These are phyloP conservation scores for Magnusiomyces fungicola DNA, from an alignment of 1,139 yeast genomes.

Conservation along the genomic window DNA sequence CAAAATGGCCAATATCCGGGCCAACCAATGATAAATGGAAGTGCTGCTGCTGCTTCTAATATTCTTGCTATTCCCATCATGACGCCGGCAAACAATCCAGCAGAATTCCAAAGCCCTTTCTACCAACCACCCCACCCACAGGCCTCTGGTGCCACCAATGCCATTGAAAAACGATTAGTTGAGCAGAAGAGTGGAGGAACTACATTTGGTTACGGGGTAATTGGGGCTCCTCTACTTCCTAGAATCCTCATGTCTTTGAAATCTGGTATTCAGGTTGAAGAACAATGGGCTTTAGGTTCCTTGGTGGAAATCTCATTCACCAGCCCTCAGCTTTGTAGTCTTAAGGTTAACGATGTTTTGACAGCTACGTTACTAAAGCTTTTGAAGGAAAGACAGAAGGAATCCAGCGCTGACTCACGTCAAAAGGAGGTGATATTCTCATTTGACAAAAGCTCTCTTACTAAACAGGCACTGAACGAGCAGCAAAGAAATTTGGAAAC, in stretches of 20 bases:
- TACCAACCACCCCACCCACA: slow-evolving; percentile 11
- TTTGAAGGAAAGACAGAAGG: background rate
- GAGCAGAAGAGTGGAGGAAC: slow-evolving; percentile 5
- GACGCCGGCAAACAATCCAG: slow-evolving; percentile 33
- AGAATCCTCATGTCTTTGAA: slow-evolving; percentile 59
- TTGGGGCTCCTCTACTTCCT: slow-evolving; percentile 35
- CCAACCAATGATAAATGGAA: background rate
- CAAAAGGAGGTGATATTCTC: too few species aligned
- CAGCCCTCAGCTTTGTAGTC: background rate
- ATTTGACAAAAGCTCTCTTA: slow-evolving; percentile 16
- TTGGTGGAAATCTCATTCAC: slow-evolving; percentile 46
- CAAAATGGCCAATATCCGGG: background rate
- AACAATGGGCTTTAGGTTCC: slow-evolving; percentile 58
- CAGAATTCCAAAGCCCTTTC: slow-evolving; percentile 26
- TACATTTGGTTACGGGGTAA: slow-evolving; percentile 26
- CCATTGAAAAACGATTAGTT: background rate
- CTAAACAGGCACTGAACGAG: slow-evolving; percentile 27
- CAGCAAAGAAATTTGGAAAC: slow-evolving; percentile 52
- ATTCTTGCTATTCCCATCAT: slow-evolving; percentile 29
- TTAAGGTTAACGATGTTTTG: background rate
- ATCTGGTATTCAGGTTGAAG: slow-evolving; percentile 52
- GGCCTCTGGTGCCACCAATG: background rate
- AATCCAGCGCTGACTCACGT: too few species aligned
- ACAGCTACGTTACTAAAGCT: background rate
- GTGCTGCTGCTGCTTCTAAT: slow-evolving; percentile 7